Evolutionary conservation across 306 rosid genomes (phyloP), one percentile per base, ranked within the genome.

Genomic region (Ceratonia siliqua): DNA sequence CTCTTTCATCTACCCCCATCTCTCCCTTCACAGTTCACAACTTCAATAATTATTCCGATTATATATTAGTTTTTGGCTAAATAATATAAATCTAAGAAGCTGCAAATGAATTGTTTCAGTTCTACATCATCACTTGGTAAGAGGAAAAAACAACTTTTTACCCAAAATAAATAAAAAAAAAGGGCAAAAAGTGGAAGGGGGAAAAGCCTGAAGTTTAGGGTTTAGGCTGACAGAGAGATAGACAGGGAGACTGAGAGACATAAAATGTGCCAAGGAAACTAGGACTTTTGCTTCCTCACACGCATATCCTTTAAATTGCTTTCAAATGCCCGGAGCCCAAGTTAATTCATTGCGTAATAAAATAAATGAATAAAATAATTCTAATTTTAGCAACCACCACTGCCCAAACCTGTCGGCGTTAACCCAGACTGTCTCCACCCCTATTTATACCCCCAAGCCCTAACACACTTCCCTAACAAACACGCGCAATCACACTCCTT

Each of bases 361-460:
- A 48, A 10, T 5, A 13, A 15, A 1, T 8, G n/a, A 25, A 6
- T 9, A 53, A 22, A 0, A 15, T 10, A 30, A 70, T 38, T 48
- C 54, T 30, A 28, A 22, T 42, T 27, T 5, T 28, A 14, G 63
- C 18, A 17, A 63, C 24, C 8, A 68, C 27, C 46, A 0, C 33
- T 0, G 3, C 22, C 35, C 36, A 43, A 86, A 50, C 57, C 68
- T 89, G 94, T 89, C 91, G 87, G 88, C 80, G 64, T 71, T 62
- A 81, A 69, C 79, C 81, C 85, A 68, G 86, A 61, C 87, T 79
- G 94, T 85, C 85, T 82, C 91, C 79, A 61, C 72, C 71, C 41
- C 74, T 89, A 85, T 87, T 70, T 65, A 85, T 73, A 79, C 24
- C 9, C 50, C 8, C 73, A 41, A 73, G 62, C 81, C 78, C 82